These are phyloP conservation scores for Wickerhamomyces sydowiorum DNA, from an alignment of 805 yeast genomes.

Conservation along the genomic window DNA sequence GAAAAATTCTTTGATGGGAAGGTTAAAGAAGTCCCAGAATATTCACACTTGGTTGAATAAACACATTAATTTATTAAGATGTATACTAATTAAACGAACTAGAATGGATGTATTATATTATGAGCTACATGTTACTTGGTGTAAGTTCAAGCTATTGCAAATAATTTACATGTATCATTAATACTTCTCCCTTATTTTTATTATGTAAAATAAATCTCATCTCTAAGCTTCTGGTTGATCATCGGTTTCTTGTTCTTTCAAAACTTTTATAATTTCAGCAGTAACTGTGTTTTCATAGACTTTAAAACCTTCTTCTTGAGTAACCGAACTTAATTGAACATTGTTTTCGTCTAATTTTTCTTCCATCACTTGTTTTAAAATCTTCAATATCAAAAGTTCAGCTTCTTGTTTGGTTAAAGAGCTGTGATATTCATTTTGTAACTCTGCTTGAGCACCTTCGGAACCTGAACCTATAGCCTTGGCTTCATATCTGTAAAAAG, in stretches of 20 bases:
- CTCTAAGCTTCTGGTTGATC: slow-evolving; percentile 25
- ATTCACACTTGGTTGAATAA: slow-evolving; percentile 70
- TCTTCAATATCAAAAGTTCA: slow-evolving; percentile 80
- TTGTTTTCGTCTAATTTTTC: slow-evolving; percentile 93
- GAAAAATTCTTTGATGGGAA: slow-evolving; percentile 84
- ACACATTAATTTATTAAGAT: no score
- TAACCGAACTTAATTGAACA: slow-evolving; percentile 92
- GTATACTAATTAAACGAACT: no score
- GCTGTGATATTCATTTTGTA: slow-evolving; percentile 93
- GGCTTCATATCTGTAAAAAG: slow-evolving; percentile 95
- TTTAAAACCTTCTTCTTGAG: slow-evolving; percentile 78
- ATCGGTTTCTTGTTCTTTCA: slow-evolving; percentile 65
- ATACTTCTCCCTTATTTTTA: background rate
- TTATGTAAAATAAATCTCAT: no score
- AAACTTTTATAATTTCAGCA: slow-evolving; percentile 67
- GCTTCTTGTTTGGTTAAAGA: slow-evolving; percentile 91
- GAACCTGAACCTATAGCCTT: slow-evolving; percentile 99
- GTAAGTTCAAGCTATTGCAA: background rate
- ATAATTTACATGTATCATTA: background rate
- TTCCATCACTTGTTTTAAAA: slow-evolving; percentile 97
- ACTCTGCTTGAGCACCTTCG: slow-evolving; percentile 98
- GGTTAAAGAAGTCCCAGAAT: slow-evolving; percentile 88
- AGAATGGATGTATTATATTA: background rate
- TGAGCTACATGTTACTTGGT: no score
- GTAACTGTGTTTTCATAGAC: slow-evolving; percentile 81